Evolutionary conservation across 2,329 filamentous ascomycete species (phyloP).

Genomic region (Aspergillus felis): DNA sequence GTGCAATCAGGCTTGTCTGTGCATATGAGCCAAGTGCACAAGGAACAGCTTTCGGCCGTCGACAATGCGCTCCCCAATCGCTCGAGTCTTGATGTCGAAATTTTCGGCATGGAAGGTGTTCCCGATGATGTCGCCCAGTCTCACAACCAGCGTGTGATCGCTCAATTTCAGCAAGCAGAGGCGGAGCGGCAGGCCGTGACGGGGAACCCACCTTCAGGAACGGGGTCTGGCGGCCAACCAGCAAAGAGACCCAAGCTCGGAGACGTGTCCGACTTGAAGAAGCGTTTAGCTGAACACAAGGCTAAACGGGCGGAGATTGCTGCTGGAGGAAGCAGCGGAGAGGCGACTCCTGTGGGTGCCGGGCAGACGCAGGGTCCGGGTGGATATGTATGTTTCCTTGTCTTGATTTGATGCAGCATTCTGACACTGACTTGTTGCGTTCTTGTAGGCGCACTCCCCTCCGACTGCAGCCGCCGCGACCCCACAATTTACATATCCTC

Average conservation of each 20-base stretch:
- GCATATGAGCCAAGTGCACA: constrained; percentile 98
- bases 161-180: constrained; percentile 80
- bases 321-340: constrained; percentile 54
- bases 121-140: constrained; percentile 78
- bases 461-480: constrained; percentile 34
- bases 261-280: constrained; percentile 71
- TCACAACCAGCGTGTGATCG: constrained; percentile 81
- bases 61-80: constrained; percentile 90
- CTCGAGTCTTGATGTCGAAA: constrained; percentile 82
- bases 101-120: constrained; percentile 97
- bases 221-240: constrained; percentile 41
- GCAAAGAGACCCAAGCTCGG: constrained; percentile 69
- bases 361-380: constrained; percentile 48
- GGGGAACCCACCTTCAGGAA: constrained; percentile 73
- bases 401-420: neutral
- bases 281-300: constrained; percentile 72
- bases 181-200: constrained; percentile 76
- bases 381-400: constrained; percentile 55
- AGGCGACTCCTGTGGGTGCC: constrained; percentile 52
- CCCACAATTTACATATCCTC: constrained; percentile 36
- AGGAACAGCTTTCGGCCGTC: constrained; percentile 80
- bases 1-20: constrained; percentile 71
- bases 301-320: constrained; percentile 61
- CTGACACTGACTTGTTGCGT: constrained; percentile 5
- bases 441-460: constrained; percentile 38